A percentile compares a stretch with the other conserved stretches of the same genome.
These are phyloP conservation scores for Daldinia caldariorum DNA, from an alignment of 495 filamentous ascomycete species.

Conservation along the genomic window DNA sequence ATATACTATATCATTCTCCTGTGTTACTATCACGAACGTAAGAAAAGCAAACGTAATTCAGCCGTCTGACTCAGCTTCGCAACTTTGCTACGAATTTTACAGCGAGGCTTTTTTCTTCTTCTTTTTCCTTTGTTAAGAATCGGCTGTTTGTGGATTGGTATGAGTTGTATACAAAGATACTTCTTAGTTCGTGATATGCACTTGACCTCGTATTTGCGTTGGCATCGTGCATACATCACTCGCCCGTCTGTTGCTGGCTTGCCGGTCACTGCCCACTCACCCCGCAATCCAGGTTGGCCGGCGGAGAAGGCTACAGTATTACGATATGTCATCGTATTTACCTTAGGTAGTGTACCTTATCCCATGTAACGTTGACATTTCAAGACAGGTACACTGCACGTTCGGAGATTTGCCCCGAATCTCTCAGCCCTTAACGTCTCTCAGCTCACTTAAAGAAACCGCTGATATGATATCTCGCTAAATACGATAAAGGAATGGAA, in stretches of 20 bases:
- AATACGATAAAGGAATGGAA: neutral
- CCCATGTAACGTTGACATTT: neutral
- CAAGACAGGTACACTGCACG: neutral
- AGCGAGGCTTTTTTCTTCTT: neutral
- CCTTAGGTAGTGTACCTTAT: neutral
- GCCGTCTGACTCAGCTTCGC: slow-evolving; percentile 26
- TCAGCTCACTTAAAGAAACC: neutral
- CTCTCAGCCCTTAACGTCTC: neutral
- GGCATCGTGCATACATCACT: slow-evolving; percentile 13
- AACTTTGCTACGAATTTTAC: slow-evolving; percentile 5
- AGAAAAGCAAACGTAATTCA: slow-evolving; percentile 8
- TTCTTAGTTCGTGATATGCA: slow-evolving; percentile 20
- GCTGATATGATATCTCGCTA: neutral
- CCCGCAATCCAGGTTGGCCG: neutral
- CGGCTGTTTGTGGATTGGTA: neutral
- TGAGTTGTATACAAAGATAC: neutral
- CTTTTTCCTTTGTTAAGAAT: neutral
- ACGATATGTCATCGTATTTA: neutral
- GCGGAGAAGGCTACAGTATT: neutral
- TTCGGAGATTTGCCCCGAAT: neutral
- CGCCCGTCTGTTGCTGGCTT: neutral
- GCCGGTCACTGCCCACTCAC: neutral
- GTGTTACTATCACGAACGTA: neutral
- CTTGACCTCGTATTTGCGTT: slow-evolving; percentile 32
- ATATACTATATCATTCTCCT: neutral